phyloP scores from a whole-genome alignment of 1,284 basidiomycete genomes.

The Trichosporon inkin region DNA sequence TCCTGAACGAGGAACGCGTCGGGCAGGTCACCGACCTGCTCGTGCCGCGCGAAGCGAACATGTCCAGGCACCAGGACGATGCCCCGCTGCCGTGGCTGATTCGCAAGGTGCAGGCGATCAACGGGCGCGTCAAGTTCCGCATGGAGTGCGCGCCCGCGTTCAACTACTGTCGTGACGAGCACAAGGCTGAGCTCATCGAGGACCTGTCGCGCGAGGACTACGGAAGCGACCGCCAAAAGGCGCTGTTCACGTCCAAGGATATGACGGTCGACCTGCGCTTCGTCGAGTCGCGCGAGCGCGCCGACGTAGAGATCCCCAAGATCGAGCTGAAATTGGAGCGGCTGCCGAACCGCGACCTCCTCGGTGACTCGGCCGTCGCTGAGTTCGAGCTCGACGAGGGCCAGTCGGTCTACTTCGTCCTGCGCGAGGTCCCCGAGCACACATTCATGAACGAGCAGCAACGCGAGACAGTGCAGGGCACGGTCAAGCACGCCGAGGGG shows the following conservation, averaged over 20 bases:
- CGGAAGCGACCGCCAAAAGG: slow-evolving; percentile 58
- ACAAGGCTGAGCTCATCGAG: slow-evolving; percentile 57
- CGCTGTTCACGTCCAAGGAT: slow-evolving; percentile 61
- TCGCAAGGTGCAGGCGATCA: slow-evolving; percentile 77
- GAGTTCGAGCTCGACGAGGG: slow-evolving; percentile 67
- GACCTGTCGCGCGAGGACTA: slow-evolving; percentile 53
- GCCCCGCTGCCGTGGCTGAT: slow-evolving; percentile 72
- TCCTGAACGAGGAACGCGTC: slow-evolving; percentile 74
- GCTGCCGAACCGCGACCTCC: slow-evolving; percentile 36
- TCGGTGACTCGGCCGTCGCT: slow-evolving; percentile 37
- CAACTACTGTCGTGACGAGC: slow-evolving; percentile 75
- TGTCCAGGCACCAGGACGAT: slow-evolving; percentile 30
- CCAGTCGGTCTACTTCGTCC: slow-evolving; percentile 75
- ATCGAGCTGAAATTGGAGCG: slow-evolving; percentile 58
- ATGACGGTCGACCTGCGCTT: slow-evolving; percentile 72
- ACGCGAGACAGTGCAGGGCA: background rate
- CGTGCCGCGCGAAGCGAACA: slow-evolving; percentile 43
- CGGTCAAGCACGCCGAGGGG: slow-evolving; percentile 13
- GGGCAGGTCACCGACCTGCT: slow-evolving; percentile 64
- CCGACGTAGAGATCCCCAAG: slow-evolving; percentile 48
- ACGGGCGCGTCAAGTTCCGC: slow-evolving; percentile 67
- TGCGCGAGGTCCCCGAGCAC: slow-evolving; percentile 56
- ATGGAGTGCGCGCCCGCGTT: slow-evolving; percentile 90
- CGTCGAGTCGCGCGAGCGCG: slow-evolving; percentile 51
- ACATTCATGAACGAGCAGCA: slow-evolving; percentile 4